These are phyloP conservation scores for Claviceps quebecensis DNA, from an alignment of 2,329 filamentous ascomycete genomes.

Conservation along the genomic window DNA sequence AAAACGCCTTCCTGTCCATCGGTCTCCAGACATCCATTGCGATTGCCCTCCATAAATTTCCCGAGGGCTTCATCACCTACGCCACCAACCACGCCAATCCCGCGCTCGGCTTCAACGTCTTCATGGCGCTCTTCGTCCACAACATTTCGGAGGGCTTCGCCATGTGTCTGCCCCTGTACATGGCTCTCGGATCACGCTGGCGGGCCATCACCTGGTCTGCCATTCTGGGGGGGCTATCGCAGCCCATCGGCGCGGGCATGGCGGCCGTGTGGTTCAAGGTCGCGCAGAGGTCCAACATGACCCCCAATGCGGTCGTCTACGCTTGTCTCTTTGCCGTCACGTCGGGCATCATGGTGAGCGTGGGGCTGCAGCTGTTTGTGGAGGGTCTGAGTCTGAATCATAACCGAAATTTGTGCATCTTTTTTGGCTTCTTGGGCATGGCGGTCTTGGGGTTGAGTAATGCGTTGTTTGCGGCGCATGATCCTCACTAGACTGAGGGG, in stretches of 20 bases:
- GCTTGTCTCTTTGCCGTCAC: slow-evolving; percentile 78
- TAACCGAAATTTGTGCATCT: slow-evolving; percentile 60
- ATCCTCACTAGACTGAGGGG: neutral
- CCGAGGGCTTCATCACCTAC: slow-evolving; percentile 78
- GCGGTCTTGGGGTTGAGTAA: slow-evolving; percentile 71
- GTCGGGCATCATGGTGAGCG: slow-evolving; percentile 88
- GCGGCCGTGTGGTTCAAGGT: slow-evolving; percentile 79
- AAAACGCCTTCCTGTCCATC: slow-evolving; percentile 85
- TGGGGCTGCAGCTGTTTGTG: slow-evolving; percentile 76
- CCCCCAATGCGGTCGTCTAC: slow-evolving; percentile 47
- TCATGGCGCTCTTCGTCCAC: slow-evolving; percentile 91
- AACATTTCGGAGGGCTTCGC: slow-evolving; percentile 97
- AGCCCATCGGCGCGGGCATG: slow-evolving; percentile 72
- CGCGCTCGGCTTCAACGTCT: slow-evolving; percentile 74
- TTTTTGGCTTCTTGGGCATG: slow-evolving; percentile 79
- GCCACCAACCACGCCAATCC: slow-evolving; percentile 96
- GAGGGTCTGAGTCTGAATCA: slow-evolving; percentile 77
- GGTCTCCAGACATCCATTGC: slow-evolving; percentile 93
- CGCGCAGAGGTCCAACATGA: slow-evolving; percentile 36
- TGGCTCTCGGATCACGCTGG: slow-evolving; percentile 67
- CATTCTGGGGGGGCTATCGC: slow-evolving; percentile 70
- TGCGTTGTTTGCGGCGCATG: slow-evolving; percentile 56
- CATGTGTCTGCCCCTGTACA: slow-evolving; percentile 81
- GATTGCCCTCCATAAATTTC: slow-evolving; percentile 91
- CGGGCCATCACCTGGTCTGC: slow-evolving; percentile 77